These are phyloP conservation scores for Cryptococcus floricola DNA, from an alignment of 1,284 basidiomycete species.

Conservation along the genomic window DNA sequence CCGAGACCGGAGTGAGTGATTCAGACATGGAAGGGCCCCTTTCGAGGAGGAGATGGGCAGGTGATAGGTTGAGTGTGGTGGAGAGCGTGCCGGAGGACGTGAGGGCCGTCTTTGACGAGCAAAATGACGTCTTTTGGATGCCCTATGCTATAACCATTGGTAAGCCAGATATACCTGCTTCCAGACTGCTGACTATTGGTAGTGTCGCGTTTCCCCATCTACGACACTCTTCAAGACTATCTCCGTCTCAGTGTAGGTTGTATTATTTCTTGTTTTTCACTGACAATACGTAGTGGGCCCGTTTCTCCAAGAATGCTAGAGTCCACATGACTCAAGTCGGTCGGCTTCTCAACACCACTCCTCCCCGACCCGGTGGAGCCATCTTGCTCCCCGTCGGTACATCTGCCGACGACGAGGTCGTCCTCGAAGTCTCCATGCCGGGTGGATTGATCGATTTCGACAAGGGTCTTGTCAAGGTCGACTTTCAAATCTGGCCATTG, in stretches of 20 bases:
- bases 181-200: slow-evolving; percentile 14
- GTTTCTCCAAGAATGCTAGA: slow-evolving; percentile 76
- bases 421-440: slow-evolving; percentile 44
- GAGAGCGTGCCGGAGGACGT: slow-evolving; percentile 24
- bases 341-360: slow-evolving; percentile 53
- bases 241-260: slow-evolving; percentile 60
- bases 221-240: slow-evolving; percentile 89
- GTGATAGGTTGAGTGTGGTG: slow-evolving; percentile 32
- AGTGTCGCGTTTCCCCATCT: slow-evolving; percentile 88
- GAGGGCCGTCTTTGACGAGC: slow-evolving; percentile 26
- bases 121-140: slow-evolving; percentile 87
- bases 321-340: slow-evolving; percentile 46
- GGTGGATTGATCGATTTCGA: slow-evolving; percentile 51
- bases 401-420: slow-evolving; percentile 28
- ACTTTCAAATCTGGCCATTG: slow-evolving; percentile 92
- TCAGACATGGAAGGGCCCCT: slow-evolving; percentile 58
- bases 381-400: slow-evolving; percentile 32
- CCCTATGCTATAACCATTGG: slow-evolving; percentile 73
- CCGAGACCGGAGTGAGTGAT: slow-evolving; percentile 55
- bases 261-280: background rate
- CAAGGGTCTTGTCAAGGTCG: slow-evolving; percentile 46
- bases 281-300: slow-evolving; percentile 64
- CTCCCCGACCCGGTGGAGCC: slow-evolving; percentile 74
- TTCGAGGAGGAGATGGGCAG: slow-evolving; percentile 1
- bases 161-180: slow-evolving; percentile 6